Percentiles rank a stretch among this genome's conserved stretches.
These are phyloP conservation scores for Athelia psychrophila DNA, from an alignment of 1,284 basidiomycete species.

Conservation along the genomic window DNA sequence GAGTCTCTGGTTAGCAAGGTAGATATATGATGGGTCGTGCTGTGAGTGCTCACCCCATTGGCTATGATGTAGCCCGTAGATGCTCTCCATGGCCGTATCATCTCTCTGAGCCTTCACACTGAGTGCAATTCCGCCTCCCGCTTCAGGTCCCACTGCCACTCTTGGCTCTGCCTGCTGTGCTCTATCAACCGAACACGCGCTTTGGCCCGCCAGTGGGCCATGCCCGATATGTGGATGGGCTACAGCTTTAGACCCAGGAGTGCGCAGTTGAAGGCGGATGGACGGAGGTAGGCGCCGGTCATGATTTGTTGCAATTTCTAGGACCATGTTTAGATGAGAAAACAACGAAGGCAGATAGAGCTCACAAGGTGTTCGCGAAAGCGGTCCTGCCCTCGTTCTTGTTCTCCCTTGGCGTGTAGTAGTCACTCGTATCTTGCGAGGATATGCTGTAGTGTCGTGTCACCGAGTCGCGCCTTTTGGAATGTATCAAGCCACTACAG, in stretches of 20 bases:
- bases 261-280: conserved; percentile 59
- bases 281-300: conserved; percentile 64
- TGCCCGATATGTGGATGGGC: conserved; percentile 62
- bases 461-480: conserved; percentile 47
- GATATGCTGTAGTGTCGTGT: conserved; percentile 40
- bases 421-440: conserved; percentile 54
- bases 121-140: conserved; percentile 52
- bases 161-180: conserved; percentile 27
- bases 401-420: conserved; percentile 46
- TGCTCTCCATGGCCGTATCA: conserved; percentile 14
- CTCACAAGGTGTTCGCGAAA: conserved; percentile 51
- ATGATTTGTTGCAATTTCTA: conserved; percentile 53
- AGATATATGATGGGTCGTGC: neutral
- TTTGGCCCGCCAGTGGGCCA: conserved; percentile 59
- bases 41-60: conserved; percentile 42
- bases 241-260: conserved; percentile 79
- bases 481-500: conserved; percentile 64
- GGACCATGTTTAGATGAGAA: neutral
- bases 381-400: conserved; percentile 42
- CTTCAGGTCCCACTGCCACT: conserved; percentile 41
- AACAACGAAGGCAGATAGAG: conserved; percentile 5
- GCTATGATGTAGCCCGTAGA: conserved; percentile 14
- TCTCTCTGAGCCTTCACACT: conserved; percentile 11
- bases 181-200: conserved; percentile 44
- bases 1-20: conserved; percentile 2